Base-by-base conservation (phyloP, 345 rosid genomes). In the Gossypium australe region DNA sequence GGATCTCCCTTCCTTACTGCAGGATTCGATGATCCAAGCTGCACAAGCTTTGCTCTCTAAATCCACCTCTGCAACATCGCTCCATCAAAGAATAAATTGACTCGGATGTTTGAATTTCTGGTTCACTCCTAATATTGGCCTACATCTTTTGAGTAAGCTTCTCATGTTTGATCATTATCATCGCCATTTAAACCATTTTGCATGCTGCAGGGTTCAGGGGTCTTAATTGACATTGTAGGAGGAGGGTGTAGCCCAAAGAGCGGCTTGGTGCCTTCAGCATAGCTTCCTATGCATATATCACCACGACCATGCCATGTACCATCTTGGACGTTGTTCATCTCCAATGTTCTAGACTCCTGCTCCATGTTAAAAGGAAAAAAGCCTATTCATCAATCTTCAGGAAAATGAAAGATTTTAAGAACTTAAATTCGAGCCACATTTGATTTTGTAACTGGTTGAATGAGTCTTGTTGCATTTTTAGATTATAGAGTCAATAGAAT, bases 281-380 rank as follows among this genome's bases (percentile, higher is more conserved):
- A 79, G 73, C 88, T 75, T 12, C 94, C 92, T 70, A 94, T 58
- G 79, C 95, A 91, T 79, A 90, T 90, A 82, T 94, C 98, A 27
- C 97, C 97, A 41, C 97, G 89, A n/a, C 98, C 97, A 76, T 92
- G 98, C 98, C 98, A 94, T 16, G 80, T 89, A 48, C 97, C 94
- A 14, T 89, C 94, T 68, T 89, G 97, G 61, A 94, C 97, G 76
- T 94, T 94, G 85, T 94, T 94, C 87, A 92, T 94, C 86, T 92
- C 97, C 82, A 94, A 67, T 8, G 98, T 94, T 83, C 94, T 86
- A 6, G 97, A 86, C 76, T 92, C 97, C 98, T 94, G 84, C 78
- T 76, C 72, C 72, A 65, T 18, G 65, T 70, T 61, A 24, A 57
- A 44, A 18, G 3, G 11, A 24, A 3, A 67, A 22, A 67, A 76